Evolutionary conservation across 176 grass and related monocot genomes (phyloP).

Genomic region (Avena sativa): DNA sequence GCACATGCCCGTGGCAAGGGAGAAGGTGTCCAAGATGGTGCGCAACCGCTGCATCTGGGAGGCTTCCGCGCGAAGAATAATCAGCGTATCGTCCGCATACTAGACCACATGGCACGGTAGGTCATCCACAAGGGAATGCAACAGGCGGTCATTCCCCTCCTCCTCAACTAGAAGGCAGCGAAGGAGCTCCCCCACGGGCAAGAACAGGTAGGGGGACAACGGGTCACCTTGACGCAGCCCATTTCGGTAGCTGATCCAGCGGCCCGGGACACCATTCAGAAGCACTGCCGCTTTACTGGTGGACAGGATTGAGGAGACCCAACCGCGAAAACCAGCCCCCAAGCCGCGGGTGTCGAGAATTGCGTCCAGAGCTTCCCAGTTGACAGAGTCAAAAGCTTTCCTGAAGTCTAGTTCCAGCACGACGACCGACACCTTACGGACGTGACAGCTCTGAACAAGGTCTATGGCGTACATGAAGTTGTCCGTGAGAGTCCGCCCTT

Average conservation of each 20-base stretch:
- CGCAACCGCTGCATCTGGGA: background rate
- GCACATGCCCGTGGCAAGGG: too few relatives aligned
- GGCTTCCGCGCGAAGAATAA: background rate
- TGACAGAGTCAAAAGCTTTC: background rate
- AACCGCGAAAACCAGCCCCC: rapidly evolving
- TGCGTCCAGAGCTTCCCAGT: background rate
- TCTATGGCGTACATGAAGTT: background rate
- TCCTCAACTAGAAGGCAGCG: too few relatives aligned
- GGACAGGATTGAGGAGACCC: too few relatives aligned
- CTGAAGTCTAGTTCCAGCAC: background rate
- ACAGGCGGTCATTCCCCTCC: background rate
- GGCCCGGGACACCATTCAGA: too few relatives aligned
- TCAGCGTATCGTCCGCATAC: background rate
- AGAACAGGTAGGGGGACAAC: too few relatives aligned
- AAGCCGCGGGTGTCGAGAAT: background rate
- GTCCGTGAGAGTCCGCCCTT: background rate
- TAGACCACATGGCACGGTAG: background rate
- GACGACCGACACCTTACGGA: background rate
- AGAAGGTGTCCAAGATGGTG: too few relatives aligned
- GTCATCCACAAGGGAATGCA: background rate
- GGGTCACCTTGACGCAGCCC: too few relatives aligned
- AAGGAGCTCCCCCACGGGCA: too few relatives aligned
- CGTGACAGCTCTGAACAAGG: background rate
- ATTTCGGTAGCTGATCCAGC: too few relatives aligned
- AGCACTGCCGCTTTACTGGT: too few relatives aligned